phyloP scores from a whole-genome alignment of 164 flowering plant species.

The Vitis riparia region DNA sequence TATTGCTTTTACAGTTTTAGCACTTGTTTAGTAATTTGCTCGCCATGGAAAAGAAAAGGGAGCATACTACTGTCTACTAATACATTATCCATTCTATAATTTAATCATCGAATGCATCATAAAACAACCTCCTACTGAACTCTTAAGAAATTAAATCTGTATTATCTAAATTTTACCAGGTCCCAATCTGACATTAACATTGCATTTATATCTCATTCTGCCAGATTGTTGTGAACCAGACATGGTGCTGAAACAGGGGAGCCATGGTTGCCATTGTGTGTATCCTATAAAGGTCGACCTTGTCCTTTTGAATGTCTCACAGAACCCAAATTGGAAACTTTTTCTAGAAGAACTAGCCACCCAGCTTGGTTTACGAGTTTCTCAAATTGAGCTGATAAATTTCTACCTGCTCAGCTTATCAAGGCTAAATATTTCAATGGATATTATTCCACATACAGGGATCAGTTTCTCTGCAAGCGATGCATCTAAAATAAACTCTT shows the following conservation, averaged over 20 bases:
- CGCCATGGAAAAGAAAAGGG: not conserved
- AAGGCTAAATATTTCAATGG: slow-evolving; percentile 83
- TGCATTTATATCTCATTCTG: slow-evolving; percentile 7
- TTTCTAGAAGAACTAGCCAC: slow-evolving; percentile 73
- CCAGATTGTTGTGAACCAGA: slow-evolving; percentile 81
- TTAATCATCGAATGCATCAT: too few relatives aligned
- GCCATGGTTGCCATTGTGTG: slow-evolving; percentile 76
- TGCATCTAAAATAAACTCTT: slow-evolving; percentile 61
- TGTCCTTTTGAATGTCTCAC: slow-evolving; percentile 75
- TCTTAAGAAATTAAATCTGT: not conserved
- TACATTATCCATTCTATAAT: too few relatives aligned
- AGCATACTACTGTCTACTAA: too few relatives aligned
- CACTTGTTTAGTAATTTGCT: not conserved
- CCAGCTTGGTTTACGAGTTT: slow-evolving; percentile 59
- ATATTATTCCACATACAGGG: slow-evolving; percentile 81
- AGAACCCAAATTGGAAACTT: slow-evolving; percentile 70
- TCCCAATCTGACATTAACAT: slow-evolving; percentile 9
- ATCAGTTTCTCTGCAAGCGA: slow-evolving; percentile 66
- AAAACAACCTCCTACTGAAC: not conserved
- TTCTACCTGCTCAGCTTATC: slow-evolving; percentile 67
- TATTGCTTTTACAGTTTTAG: not conserved
- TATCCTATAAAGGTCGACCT: slow-evolving; percentile 91
- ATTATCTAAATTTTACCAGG: too few relatives aligned
- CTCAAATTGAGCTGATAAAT: slow-evolving; percentile 82
- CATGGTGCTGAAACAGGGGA: slow-evolving; percentile 71